Conservation (phyloP, 2,329 filamentous ascomycete species). For the Aspergillus sp. region DNA sequence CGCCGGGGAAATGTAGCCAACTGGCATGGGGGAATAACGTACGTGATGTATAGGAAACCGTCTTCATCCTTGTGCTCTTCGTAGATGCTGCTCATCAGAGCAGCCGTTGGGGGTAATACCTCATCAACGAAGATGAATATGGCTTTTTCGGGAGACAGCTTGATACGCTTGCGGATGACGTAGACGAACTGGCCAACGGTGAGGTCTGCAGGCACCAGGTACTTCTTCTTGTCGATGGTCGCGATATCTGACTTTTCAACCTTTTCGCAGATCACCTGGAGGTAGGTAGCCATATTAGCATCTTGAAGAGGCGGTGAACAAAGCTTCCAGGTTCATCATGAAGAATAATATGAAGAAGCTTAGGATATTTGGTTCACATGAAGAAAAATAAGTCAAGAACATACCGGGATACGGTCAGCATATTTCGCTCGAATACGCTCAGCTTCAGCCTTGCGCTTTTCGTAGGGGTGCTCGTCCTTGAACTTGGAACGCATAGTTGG, state of each 20-base stretch:
- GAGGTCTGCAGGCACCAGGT: slow-evolving; percentile 93
- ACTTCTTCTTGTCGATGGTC: slow-evolving; percentile 99
- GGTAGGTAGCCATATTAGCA: slow-evolving; percentile 25
- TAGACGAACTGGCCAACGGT: slow-evolving; percentile 99
- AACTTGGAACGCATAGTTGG: slow-evolving; percentile 95
- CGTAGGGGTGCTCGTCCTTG: slow-evolving; percentile 99
- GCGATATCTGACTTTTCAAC: slow-evolving; percentile 99
- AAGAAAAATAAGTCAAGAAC: slow-evolving; percentile 33
- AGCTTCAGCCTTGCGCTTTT: slow-evolving; percentile 99
- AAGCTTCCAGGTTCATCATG: not conserved
- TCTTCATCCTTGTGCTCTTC: slow-evolving; percentile 94
- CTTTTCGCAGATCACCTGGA: slow-evolving; percentile 97
- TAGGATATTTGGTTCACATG: not conserved
- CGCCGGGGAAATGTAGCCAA: not conserved
- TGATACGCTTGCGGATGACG: slow-evolving; percentile 99
- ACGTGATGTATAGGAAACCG: slow-evolving; percentile 97
- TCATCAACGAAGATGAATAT: slow-evolving; percentile 99
- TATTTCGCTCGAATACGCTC: slow-evolving; percentile 99
- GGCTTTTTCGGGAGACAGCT: slow-evolving; percentile 98
- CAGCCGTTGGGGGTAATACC: slow-evolving; percentile 91
- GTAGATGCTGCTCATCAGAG: slow-evolving; percentile 99
- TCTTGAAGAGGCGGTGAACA: slow-evolving; percentile 33
- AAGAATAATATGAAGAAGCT: not conserved
- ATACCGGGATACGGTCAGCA: slow-evolving; percentile 93
- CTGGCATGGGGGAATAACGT: slow-evolving; percentile 38